These are phyloP conservation scores for Nephelium lappaceum DNA, from an alignment of 345 rosid genomes.

Conservation along the genomic window DNA sequence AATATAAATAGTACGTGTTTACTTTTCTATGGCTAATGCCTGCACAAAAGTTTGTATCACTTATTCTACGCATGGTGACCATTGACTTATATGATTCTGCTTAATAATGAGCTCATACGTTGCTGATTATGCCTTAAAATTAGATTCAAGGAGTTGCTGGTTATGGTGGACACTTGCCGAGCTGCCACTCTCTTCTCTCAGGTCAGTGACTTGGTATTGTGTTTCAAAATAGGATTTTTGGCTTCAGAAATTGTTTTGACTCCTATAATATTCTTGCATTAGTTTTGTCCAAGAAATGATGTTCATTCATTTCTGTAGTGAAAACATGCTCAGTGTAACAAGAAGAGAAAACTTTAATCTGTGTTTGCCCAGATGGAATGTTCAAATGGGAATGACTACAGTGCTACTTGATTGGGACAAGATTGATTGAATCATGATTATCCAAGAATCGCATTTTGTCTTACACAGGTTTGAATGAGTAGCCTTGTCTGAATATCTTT, in stretches of 20 bases:
- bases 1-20: background rate
- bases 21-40: background rate
- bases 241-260: background rate
- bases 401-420: background rate
- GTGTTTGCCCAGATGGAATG: background rate
- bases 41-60: background rate
- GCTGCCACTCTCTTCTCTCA: slow-evolving; percentile 97
- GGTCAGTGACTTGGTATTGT: slow-evolving; percentile 44
- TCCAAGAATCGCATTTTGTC: background rate
- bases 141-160: slow-evolving; percentile 95
- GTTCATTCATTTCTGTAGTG: background rate
- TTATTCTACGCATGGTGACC: background rate
- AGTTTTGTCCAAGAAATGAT: background rate
- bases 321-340: background rate
- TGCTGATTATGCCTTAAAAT: slow-evolving; percentile 29
- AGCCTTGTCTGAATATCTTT: background rate
- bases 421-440: background rate
- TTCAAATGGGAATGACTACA: background rate
- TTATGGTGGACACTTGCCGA: slow-evolving; percentile 99
- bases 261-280: background rate
- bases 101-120: slow-evolving; percentile 5
- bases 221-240: background rate
- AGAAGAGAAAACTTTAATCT: background rate
- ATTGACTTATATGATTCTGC: slow-evolving; percentile 1
- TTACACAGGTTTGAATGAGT: background rate